Evolutionary conservation across 2,329 filamentous ascomycete species (phyloP), one percentile per base, ranked within the genome.

Genomic region (Phoma sp.): DNA sequence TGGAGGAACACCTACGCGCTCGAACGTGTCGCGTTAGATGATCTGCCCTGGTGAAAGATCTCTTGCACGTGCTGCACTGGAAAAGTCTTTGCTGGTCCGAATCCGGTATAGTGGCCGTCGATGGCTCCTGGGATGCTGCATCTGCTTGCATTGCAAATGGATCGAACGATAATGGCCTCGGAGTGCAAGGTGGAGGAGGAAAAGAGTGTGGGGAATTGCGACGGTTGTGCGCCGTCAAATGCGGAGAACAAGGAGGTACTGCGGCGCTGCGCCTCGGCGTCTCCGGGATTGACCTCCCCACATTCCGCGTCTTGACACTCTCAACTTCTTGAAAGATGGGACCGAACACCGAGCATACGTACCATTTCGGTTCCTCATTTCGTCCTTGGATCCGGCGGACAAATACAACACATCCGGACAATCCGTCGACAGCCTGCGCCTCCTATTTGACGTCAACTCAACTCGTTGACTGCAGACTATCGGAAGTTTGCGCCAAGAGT

Each of bases 1-100:
- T 15, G 21, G 5, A 10, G 19, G 31, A 36, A 41, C 65, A 67
- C 70, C 52, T 63, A 78, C 76, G 81, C 57, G 81, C 80, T 59
- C 82, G 78, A 37, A 83, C 80, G 71, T 84, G 82, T 41, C 82
- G 78, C 47, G 77, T 79, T 22, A 84, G 73, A 68, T 84, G 81
- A 65, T 84, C 82, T 4, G 81, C 76, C 25, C 82, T 76, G 10
- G 78, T 80, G 67, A 84, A 84, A 48, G 75, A 79, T 44, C 80
- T 81, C 55, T 78, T 77, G 67, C 82, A 84, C 47, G 80, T 80
- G 56, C 80, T 80, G 62, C 82, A 84, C 63, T 81, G 79, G 62
- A 81, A 83, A 24, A 69, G 62, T 22, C 69, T 64, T 32, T 62
- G 58, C 2, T 60, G 50, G 43, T 65, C 64, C 41, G 55, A 32